These are phyloP conservation scores for Akanthomyces lecanii DNA, from an alignment of 2,329 filamentous ascomycete species.

Conservation along the genomic window DNA sequence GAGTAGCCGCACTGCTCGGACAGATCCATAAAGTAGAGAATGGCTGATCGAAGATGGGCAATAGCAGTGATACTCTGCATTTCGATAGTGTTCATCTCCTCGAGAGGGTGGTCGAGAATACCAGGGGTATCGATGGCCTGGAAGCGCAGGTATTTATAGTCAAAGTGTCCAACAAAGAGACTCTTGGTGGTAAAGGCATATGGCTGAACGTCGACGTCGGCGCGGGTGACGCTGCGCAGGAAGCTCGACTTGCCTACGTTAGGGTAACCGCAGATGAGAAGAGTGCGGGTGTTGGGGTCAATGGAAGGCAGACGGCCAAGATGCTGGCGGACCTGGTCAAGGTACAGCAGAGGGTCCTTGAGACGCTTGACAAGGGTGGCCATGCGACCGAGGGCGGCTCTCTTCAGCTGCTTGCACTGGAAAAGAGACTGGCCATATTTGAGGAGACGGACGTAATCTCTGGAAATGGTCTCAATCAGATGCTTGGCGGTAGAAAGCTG, in stretches of 20 bases:
- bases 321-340: slow-evolving; percentile 90
- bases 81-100: slow-evolving; percentile 99
- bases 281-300: slow-evolving; percentile 92
- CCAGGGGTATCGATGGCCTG: slow-evolving; percentile 95
- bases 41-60: slow-evolving; percentile 89
- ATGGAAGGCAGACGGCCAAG: slow-evolving; percentile 96
- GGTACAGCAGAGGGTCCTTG: slow-evolving; percentile 90
- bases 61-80: slow-evolving; percentile 98
- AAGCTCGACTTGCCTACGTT: slow-evolving; percentile 98
- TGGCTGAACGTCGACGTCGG: slow-evolving; percentile 94
- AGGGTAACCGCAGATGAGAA: slow-evolving; percentile 95
- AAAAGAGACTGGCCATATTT: slow-evolving; percentile 97
- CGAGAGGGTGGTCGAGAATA: slow-evolving; percentile 92
- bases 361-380: slow-evolving; percentile 92
- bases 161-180: slow-evolving; percentile 95
- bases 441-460: slow-evolving; percentile 86
- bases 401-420: slow-evolving; percentile 99
- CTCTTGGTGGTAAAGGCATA: slow-evolving; percentile 99
- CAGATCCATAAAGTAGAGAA: slow-evolving; percentile 97
- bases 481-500: slow-evolving; percentile 95
- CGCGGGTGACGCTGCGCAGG: slow-evolving; percentile 83
- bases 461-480: slow-evolving; percentile 89
- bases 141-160: slow-evolving; percentile 68
- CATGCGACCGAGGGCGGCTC: slow-evolving; percentile 94
- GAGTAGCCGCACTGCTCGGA: slow-evolving; percentile 96